phyloP scores from a whole-genome alignment of 306 rosid species.

The Hylodesmum podocarpum region DNA sequence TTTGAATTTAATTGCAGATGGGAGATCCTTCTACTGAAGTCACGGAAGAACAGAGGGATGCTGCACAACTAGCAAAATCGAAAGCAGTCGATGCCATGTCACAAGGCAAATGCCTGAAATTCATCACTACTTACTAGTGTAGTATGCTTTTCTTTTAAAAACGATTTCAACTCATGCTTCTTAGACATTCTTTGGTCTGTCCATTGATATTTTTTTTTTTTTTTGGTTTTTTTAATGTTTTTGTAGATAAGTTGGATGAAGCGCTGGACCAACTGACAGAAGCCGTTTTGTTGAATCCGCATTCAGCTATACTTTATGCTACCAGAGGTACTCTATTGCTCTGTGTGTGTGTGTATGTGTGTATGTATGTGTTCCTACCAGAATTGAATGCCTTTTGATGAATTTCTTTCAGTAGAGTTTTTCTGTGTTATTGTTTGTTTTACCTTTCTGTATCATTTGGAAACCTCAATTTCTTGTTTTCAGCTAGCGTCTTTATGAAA shows the following conservation, averaged over 20 bases:
- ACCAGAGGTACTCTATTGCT: slow-evolving; percentile 56
- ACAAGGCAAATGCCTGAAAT: slow-evolving; percentile 46
- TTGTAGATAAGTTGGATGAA: slow-evolving; percentile 61
- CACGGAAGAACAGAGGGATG: slow-evolving; percentile 63
- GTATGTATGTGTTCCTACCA: neutral
- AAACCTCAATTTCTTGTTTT: slow-evolving; percentile 34
- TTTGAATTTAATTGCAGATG: slow-evolving; percentile 50
- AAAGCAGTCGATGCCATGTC: slow-evolving; percentile 57
- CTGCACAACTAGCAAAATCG: slow-evolving; percentile 63
- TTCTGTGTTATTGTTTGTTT: neutral
- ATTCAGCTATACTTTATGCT: slow-evolving; percentile 77
- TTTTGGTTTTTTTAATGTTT: neutral
- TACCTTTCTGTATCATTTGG: slow-evolving; percentile 1
- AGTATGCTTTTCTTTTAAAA: neutral
- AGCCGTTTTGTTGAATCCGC: slow-evolving; percentile 77
- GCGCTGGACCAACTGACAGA: slow-evolving; percentile 74
- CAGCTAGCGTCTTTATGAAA: slow-evolving; percentile 68
- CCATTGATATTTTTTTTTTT: neutral
- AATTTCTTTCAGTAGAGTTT: neutral
- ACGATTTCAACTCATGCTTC: slow-evolving; percentile 12
- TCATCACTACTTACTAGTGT: neutral
- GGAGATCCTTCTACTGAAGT: slow-evolving; percentile 62
- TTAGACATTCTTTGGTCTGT: neutral
- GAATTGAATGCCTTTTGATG: neutral
- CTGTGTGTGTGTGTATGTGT: neutral